Conservation (phyloP, 805 yeast species). For the Candida ipomoeae region DNA sequence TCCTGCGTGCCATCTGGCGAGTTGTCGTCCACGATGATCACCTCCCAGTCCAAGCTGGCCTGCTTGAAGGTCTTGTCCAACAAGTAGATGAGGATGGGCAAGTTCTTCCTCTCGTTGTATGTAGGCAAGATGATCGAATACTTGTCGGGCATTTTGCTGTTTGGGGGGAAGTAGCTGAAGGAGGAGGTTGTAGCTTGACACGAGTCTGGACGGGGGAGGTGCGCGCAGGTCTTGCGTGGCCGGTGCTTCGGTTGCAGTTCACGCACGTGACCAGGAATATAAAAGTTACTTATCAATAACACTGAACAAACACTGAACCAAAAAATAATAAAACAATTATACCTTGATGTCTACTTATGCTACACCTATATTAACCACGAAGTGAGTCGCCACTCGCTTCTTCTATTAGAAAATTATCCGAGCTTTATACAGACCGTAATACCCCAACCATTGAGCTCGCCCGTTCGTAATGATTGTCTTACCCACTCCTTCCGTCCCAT, state of each 20-base stretch:
- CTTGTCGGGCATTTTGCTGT: slow-evolving; percentile 35
- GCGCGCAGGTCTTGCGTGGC: slow-evolving; percentile 1
- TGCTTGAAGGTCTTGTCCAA: slow-evolving; percentile 63
- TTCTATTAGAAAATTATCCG: slow-evolving; percentile 3
- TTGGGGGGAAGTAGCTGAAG: not conserved
- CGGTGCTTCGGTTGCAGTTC: not conserved
- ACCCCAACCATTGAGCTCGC: not conserved
- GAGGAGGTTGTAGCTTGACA: not conserved
- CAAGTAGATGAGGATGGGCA: slow-evolving; percentile 66
- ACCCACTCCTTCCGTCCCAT: slow-evolving; percentile 2
- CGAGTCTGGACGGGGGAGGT: not conserved
- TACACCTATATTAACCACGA: not conserved
- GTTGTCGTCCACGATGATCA: slow-evolving; percentile 70
- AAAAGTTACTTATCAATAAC: too few species aligned
- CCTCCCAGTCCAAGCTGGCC: slow-evolving; percentile 65
- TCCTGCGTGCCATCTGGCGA: slow-evolving; percentile 83
- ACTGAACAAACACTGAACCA: too few species aligned
- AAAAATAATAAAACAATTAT: too few species aligned
- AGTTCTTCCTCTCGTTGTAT: slow-evolving; percentile 62
- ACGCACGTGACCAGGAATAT: not conserved
- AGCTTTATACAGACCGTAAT: slow-evolving; percentile 1
- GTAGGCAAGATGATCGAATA: slow-evolving; percentile 76
- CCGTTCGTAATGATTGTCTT: not conserved
- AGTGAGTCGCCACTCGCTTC: slow-evolving; percentile 4
- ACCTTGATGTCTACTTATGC: not conserved